Conservation (phyloP, 2,329 filamentous ascomycete genomes). For the Fusarium tupiense region DNA sequence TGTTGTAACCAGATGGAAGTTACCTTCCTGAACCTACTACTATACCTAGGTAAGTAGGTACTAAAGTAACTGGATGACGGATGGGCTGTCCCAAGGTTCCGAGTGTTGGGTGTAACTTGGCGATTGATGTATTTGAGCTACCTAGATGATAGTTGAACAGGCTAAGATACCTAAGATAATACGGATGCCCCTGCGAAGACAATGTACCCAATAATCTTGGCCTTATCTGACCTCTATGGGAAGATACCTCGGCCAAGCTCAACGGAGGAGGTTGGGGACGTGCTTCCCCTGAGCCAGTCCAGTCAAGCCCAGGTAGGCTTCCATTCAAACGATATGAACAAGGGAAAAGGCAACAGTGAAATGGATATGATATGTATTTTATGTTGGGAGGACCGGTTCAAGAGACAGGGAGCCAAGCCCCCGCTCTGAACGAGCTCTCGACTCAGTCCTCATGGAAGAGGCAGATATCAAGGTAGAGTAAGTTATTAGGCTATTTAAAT, state of each 20-base stretch:
- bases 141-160: background rate
- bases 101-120: conserved; percentile 3
- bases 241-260: background rate
- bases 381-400: background rate
- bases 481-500: background rate
- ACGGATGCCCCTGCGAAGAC: background rate
- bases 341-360: background rate
- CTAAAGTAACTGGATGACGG: conserved; percentile 12
- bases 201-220: background rate
- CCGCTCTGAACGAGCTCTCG: background rate
- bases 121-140: conserved; percentile 6
- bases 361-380: background rate
- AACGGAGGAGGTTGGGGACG: conserved; percentile 17
- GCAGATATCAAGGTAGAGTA: background rate
- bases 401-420: background rate
- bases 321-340: background rate
- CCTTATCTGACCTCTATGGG: background rate
- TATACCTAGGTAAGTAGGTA: background rate
- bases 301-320: background rate
- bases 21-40: background rate
- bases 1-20: conserved; percentile 8
- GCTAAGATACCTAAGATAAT: background rate
- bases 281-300: conserved; percentile 18
- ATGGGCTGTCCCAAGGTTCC: conserved; percentile 2
- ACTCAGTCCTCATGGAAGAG: background rate